These are phyloP conservation scores for Malus hybrid DNA, from an alignment of 331 rosid species.

Conservation along the genomic window DNA sequence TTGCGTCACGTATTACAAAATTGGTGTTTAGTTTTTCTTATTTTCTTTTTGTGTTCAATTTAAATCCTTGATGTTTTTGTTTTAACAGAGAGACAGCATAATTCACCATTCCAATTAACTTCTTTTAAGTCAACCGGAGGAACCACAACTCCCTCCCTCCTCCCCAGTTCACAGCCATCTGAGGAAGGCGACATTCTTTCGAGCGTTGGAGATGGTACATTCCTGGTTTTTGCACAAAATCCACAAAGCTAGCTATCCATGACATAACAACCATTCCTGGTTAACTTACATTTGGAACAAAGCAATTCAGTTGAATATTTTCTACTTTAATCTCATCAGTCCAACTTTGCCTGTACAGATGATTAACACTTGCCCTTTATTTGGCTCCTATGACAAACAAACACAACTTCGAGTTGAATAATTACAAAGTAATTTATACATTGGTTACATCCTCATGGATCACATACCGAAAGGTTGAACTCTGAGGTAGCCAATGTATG, in stretches of 20 bases:
- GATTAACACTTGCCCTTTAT: neutral
- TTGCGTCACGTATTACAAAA: no score
- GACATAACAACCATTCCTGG: neutral
- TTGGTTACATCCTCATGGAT: constrained; percentile 22
- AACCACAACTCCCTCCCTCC: neutral
- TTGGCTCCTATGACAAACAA: neutral
- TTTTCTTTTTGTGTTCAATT: no score
- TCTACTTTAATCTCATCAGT: neutral
- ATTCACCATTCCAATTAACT: no score
- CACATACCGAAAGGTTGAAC: constrained; percentile 17
- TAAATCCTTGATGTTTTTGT: no score
- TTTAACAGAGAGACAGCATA: no score
- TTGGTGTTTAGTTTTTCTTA: no score
- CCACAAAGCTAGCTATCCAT: no score
- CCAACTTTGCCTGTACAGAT: neutral
- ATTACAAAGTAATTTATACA: neutral
- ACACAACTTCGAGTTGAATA: neutral
- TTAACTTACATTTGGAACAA: neutral
- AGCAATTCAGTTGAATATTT: neutral
- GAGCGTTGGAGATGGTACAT: no score
- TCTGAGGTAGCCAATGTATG: constrained; percentile 25
- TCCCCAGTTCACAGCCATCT: neutral
- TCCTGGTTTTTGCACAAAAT: no score
- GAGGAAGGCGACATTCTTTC: neutral
- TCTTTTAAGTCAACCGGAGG: neutral